phyloP scores from a whole-genome alignment of 306 rosid species.

The Malus fusca region DNA sequence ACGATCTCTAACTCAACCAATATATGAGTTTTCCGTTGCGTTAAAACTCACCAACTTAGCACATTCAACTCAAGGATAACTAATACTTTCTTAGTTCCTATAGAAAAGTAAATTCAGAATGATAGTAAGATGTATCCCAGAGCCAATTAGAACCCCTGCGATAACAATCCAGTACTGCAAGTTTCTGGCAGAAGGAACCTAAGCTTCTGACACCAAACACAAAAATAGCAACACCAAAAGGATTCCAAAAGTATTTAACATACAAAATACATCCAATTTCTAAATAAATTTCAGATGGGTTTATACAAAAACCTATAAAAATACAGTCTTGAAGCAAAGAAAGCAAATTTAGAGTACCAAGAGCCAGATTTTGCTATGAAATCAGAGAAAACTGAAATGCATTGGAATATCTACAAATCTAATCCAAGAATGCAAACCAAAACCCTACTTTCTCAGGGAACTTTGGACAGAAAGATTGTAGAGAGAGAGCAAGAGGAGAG shows the following conservation, averaged over 20 bases:
- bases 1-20: neutral
- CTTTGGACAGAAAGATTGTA: neutral
- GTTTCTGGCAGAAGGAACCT: neutral
- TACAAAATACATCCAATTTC: neutral
- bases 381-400: neutral
- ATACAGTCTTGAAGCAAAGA: neutral
- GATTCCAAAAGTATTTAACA: neutral
- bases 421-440: neutral
- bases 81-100: neutral
- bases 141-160: neutral
- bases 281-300: neutral
- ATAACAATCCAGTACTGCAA: neutral
- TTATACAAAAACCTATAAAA: neutral
- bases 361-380: neutral
- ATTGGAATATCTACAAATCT: neutral
- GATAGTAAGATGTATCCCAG: neutral
- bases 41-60: neutral
- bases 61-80: neutral
- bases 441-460: neutral
- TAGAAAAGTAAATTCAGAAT: neutral
- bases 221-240: neutral
- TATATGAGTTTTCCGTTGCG: neutral
- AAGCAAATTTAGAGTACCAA: neutral
- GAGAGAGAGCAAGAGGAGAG: neutral
- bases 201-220: neutral